Evolutionary conservation across 2,329 filamentous ascomycete species (phyloP), one percentile per base, ranked within the genome.

Genomic region (Colletotrichum sublineola): DNA sequence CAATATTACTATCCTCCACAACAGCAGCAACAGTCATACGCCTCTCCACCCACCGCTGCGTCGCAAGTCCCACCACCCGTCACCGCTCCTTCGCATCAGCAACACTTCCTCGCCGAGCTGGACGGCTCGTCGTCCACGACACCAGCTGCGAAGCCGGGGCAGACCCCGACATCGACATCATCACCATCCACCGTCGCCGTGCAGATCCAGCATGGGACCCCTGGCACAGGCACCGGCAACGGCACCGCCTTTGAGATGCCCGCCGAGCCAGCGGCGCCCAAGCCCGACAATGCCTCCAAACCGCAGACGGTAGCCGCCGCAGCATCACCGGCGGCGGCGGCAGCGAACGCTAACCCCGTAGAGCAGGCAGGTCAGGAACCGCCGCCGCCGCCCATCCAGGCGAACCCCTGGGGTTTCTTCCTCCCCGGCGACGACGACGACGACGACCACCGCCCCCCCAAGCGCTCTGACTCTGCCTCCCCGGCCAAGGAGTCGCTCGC

Each of bases 391-490:
- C 24, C 63, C 24, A 8, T 61, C n/a, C 74, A 74, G 55, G 74
- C 74, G 33, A 75, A 75, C 36, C 74, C 73, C 20, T 74, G 74
- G 74, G 74, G 74, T 5, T 75, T 74, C 73, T 75, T 74, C 68
- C 60, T 74, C 20, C 57, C 44, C 7, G 64, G 72, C 31, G 58
- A 68, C 36, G 8, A 31, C 48, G 24, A 29, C 14, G 24, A 24
- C 24, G 24, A 24, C 24, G 24, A 24, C 24, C 24, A 74, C 42
- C 52, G 67, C 24, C 29, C 38, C 40, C 60, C 67, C 24, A 36
- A 55, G 29, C 29, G 42, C 48, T n/a, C 20, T 5, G 56, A 18
- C 40, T 56, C 63, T 38, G 33, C 46, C 42, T 36, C 50, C 6
- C 64, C 63, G 46, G 29, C 48, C 42, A 62, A 56, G 15, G 60